phyloP scores from a whole-genome alignment of 2,329 filamentous ascomycete species.

The Chaetomium strumarium region DNA sequence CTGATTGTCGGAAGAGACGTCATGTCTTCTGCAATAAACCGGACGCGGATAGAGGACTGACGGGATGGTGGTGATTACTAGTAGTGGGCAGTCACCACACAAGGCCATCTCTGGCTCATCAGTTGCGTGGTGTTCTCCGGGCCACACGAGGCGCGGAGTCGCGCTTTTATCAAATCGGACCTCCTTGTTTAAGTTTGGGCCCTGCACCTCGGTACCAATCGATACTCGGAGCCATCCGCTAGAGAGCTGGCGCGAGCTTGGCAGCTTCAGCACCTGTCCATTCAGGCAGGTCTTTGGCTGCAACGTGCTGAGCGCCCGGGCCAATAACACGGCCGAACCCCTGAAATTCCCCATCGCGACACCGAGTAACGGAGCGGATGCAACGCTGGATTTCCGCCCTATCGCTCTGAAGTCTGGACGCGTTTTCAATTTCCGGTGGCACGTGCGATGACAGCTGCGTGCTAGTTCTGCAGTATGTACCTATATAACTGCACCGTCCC shows the following conservation, averaged over 20 bases:
- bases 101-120: too few relatives aligned
- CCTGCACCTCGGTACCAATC: too few relatives aligned
- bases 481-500: not conserved
- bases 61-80: not conserved
- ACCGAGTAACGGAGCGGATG: conserved; percentile 10
- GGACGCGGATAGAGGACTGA: conserved; percentile 1
- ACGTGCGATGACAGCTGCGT: not conserved
- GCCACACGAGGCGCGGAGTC: too few relatives aligned
- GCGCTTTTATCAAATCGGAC: too few relatives aligned
- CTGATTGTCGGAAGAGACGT: conserved; percentile 2
- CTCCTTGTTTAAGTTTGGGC: too few relatives aligned
- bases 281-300: conserved; percentile 20
- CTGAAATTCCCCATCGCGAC: conserved; percentile 11
- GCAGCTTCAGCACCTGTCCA: conserved; percentile 17
- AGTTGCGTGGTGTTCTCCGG: too few relatives aligned
- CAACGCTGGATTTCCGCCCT: conserved; percentile 2
- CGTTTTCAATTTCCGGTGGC: not conserved
- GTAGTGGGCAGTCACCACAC: too few relatives aligned
- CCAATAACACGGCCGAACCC: conserved; percentile 17
- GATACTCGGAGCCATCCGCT: not conserved
- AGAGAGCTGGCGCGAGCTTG: conserved; percentile 4
- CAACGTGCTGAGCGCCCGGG: conserved; percentile 11
- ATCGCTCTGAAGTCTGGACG: not conserved
- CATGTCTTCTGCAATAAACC: conserved; percentile 1
- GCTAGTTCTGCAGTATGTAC: not conserved